Conservation (phyloP, 2,329 filamentous ascomycete genomes). For the Exophiala dermatitidis region DNA sequence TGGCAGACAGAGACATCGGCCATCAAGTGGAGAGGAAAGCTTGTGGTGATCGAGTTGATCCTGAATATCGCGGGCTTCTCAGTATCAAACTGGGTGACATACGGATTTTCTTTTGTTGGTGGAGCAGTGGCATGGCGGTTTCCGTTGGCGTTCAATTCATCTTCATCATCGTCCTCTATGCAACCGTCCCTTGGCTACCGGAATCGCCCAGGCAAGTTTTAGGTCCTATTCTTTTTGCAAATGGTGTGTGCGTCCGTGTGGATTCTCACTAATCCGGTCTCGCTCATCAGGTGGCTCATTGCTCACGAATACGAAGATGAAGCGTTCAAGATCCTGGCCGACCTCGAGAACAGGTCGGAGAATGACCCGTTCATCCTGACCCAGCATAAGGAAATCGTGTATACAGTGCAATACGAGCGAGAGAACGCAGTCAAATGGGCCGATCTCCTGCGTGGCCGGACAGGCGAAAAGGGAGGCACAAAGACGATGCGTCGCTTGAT, state of each 20-base stretch:
- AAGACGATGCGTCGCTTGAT: conserved; percentile 46
- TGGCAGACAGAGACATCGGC: conserved; percentile 48
- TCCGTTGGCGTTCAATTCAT: conserved; percentile 46
- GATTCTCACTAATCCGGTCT: no score
- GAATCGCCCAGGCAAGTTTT: conserved; percentile 34
- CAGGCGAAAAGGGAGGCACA: conserved; percentile 40
- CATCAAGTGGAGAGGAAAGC: conserved; percentile 39
- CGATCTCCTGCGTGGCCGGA: conserved; percentile 44
- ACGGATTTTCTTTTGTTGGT: conserved; percentile 42
- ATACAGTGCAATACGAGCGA: conserved; percentile 43
- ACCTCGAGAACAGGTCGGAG: conserved; percentile 41
- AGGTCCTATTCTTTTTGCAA: background rate
- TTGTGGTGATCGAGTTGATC: conserved; percentile 45
- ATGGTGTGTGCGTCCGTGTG: no score
- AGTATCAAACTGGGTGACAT: conserved; percentile 48
- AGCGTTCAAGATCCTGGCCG: conserved; percentile 44
- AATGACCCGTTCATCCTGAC: conserved; percentile 43
- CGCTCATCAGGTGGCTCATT: conserved; percentile 39
- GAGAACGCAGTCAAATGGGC: conserved; percentile 46
- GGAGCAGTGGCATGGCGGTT: conserved; percentile 41
- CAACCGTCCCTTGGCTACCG: conserved; percentile 43
- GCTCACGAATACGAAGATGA: conserved; percentile 40
- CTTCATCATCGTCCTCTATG: conserved; percentile 43
- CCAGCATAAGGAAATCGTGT: conserved; percentile 42
- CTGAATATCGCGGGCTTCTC: conserved; percentile 47